Conservation (phyloP, 2,329 filamentous ascomycete genomes). For the Epichloe festucae region DNA sequence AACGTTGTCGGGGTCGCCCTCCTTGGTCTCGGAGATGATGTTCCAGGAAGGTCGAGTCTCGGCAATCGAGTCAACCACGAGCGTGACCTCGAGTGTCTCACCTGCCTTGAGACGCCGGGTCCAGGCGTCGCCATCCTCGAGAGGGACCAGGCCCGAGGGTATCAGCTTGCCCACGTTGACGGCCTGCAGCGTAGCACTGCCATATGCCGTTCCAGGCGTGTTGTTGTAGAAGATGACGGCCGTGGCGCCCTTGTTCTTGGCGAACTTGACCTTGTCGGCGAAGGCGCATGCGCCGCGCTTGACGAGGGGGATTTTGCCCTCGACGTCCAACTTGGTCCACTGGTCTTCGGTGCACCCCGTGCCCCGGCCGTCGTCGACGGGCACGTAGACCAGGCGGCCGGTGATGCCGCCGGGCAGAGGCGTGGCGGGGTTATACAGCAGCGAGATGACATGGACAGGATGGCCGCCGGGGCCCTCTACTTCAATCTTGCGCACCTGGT, state of each 20-base stretch:
- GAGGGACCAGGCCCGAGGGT: conserved; percentile 19
- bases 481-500: conserved; percentile 27
- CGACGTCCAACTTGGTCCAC: conserved; percentile 28
- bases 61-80: conserved; percentile 20
- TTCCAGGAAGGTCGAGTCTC: conserved; percentile 23
- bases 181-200: conserved; percentile 36
- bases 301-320: conserved; percentile 30
- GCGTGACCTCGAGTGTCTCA: conserved; percentile 17
- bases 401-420: conserved; percentile 22
- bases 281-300: conserved; percentile 31
- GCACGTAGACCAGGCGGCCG: conserved; percentile 20
- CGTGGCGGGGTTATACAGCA: conserved; percentile 35
- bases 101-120: conserved; percentile 15
- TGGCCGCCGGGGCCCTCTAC: conserved; percentile 33
- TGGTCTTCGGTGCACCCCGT: conserved; percentile 27
- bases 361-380: conserved; percentile 23
- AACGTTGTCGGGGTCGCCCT: conserved; percentile 25
- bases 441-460: conserved; percentile 27
- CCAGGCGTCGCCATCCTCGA: conserved; percentile 21
- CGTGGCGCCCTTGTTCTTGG: conserved; percentile 26
- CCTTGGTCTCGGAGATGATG: conserved; percentile 27
- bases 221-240: conserved; percentile 50
- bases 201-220: conserved; percentile 25
- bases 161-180: conserved; percentile 19
- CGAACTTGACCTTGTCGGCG: conserved; percentile 28